Evolutionary conservation across 129 eudicot genomes (phyloP).

Genomic region (Flaveria linearis): DNA sequence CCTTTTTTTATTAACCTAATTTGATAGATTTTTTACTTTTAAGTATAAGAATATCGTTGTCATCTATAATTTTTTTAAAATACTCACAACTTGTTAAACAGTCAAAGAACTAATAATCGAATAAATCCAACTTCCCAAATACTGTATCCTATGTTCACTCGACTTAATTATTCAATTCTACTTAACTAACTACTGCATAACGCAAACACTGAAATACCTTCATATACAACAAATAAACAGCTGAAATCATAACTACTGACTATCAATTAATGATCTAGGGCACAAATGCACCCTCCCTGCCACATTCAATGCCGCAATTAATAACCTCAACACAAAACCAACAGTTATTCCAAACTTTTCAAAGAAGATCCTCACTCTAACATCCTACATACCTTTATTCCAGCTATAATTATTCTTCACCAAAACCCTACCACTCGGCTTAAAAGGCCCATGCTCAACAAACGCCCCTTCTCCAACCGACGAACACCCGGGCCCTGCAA

Average conservation of each 20-base stretch:
- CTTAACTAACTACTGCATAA: not conserved
- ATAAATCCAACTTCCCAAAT: not conserved
- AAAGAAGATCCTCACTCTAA: not conserved
- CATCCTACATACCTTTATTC: slow-evolving; percentile 62
- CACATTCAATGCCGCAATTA: slow-evolving; percentile 37
- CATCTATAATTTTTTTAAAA: not conserved
- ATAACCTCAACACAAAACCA: slow-evolving; percentile 17
- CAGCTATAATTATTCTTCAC: slow-evolving; percentile 70
- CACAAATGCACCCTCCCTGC: slow-evolving; percentile 8
- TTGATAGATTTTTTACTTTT: not conserved
- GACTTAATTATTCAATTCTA: not conserved
- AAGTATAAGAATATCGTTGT: not conserved
- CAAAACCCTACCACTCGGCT: slow-evolving; percentile 62
- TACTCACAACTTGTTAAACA: not conserved
- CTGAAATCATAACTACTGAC: not conserved
- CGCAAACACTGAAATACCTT: not conserved
- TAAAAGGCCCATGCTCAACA: slow-evolving; percentile 79
- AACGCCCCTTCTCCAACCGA: slow-evolving; percentile 89
- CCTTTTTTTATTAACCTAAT: not conserved
- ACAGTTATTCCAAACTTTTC: not conserved
- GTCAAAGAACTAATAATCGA: not conserved
- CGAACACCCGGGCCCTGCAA: slow-evolving; percentile 90
- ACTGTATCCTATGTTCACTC: too few relatives aligned
- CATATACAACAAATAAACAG: not conserved
- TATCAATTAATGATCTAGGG: slow-evolving; percentile 25